Evolutionary conservation across 306 rosid genomes (phyloP).

Genomic region (Mucuna pruriens): DNA sequence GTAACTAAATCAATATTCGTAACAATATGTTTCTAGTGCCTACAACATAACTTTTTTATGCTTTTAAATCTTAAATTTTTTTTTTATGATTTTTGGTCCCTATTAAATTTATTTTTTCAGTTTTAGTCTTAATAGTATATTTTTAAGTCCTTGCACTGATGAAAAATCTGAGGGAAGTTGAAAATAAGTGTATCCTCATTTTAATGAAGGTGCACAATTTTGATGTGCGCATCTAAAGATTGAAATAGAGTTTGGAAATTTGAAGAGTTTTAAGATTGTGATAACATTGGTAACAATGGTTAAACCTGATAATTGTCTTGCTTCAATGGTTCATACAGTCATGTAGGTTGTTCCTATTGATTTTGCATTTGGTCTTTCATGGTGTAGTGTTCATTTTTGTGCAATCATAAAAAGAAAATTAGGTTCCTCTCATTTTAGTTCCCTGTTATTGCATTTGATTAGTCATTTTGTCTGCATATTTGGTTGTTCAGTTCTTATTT

Average conservation of each 20-base stretch:
- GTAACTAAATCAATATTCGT: too few species aligned
- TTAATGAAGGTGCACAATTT: background rate
- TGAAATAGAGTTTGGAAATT: background rate
- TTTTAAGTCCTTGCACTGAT: too few species aligned
- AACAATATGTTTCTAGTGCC: too few species aligned
- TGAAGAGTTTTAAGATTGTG: background rate
- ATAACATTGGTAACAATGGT: background rate
- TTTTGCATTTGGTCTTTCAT: background rate
- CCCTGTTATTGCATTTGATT: too few species aligned
- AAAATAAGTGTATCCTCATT: background rate
- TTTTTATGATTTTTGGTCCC: too few species aligned
- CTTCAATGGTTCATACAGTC: background rate
- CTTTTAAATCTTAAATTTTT: too few species aligned
- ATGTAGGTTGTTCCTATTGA: background rate
- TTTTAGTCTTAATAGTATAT: too few species aligned
- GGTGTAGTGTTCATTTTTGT: background rate
- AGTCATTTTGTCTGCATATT: background rate
- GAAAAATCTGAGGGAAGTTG: background rate
- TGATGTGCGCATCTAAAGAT: too few species aligned
- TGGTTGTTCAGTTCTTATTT: too few species aligned
- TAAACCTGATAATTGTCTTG: background rate
- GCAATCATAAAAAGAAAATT: background rate
- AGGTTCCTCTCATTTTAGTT: too few species aligned
- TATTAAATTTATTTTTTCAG: too few species aligned
- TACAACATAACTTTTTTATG: too few species aligned